Conservation (phyloP, 164 flowering plant species). For the Nelumbo lutea region DNA sequence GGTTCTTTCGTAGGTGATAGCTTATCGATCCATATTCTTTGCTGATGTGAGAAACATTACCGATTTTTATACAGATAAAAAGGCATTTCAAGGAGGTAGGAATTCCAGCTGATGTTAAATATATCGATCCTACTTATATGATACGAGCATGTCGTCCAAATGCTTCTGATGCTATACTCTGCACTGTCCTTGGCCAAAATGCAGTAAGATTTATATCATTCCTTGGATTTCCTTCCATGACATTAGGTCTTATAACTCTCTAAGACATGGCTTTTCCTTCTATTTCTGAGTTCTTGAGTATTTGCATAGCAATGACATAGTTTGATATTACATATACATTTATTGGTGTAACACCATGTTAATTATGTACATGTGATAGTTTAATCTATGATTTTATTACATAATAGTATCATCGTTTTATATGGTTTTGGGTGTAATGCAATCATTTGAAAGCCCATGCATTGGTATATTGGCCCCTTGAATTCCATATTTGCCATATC, state of each 20-base stretch:
- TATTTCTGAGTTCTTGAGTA: background rate
- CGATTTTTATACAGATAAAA: slow-evolving; percentile 43
- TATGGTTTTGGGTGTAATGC: no score
- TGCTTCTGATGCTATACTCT: slow-evolving; percentile 93
- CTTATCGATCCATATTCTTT: background rate
- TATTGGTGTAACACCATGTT: no score
- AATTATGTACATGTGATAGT: no score
- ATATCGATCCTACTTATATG: slow-evolving; percentile 95
- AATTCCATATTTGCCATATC: no score
- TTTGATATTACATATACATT: no score
- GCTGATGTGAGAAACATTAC: background rate
- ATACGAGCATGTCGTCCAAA: slow-evolving; percentile 87
- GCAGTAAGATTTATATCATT: slow-evolving; percentile 37
- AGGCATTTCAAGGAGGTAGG: slow-evolving; percentile 65
- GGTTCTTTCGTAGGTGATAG: background rate
- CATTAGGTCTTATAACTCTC: no score
- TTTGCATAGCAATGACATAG: background rate
- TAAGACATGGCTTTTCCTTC: background rate
- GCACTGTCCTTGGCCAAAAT: slow-evolving; percentile 90
- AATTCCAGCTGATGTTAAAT: slow-evolving; percentile 72
- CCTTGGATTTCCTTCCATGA: background rate
- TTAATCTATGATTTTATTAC: no score
- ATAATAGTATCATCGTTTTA: no score
- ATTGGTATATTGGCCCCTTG: no score
- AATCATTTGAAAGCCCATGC: no score